Percentiles rank a stretch among this genome's conserved stretches.
These are phyloP conservation scores for Phytophthora sansomeana DNA, from an alignment of 352 stramenopile genomes.

Conservation along the genomic window DNA sequence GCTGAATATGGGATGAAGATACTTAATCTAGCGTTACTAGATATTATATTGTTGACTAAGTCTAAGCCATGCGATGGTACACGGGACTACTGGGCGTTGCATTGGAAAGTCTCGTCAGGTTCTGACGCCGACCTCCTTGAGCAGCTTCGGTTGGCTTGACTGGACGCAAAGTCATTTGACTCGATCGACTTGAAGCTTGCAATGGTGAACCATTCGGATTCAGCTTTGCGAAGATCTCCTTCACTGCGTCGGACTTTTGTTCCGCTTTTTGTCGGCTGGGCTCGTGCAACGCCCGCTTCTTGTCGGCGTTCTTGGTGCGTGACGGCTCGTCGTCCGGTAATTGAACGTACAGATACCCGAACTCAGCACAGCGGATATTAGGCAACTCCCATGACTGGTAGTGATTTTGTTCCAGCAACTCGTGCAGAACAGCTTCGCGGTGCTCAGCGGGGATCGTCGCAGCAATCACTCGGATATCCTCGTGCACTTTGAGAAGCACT, in stretches of 20 bases:
- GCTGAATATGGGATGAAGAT: no score
- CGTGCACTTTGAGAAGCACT: slow-evolving; percentile 44
- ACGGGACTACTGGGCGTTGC: no score
- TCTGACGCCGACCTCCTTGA: no score
- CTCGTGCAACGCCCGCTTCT: background rate
- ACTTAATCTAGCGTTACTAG: no score
- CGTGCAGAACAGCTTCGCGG: slow-evolving; percentile 36
- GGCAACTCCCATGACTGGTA: slow-evolving; percentile 33
- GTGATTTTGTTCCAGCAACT: slow-evolving; percentile 29
- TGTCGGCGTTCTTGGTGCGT: background rate
- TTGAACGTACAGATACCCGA: slow-evolving; percentile 44
- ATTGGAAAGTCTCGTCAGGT: no score
- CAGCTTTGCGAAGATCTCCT: background rate
- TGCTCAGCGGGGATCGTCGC: slow-evolving; percentile 33
- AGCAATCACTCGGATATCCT: slow-evolving; percentile 47
- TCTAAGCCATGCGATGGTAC: no score
- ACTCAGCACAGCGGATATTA: slow-evolving; percentile 28
- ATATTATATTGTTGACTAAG: no score
- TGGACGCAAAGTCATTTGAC: background rate
- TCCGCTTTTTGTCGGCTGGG: background rate
- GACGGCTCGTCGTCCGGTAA: slow-evolving; percentile 35
- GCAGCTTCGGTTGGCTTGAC: no score
- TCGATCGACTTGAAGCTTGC: background rate
- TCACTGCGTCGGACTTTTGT: background rate
- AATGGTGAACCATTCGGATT: background rate